These are phyloP conservation scores for Paraconiothyrium brasiliense DNA, from an alignment of 2,329 filamentous ascomycete species.

Conservation along the genomic window DNA sequence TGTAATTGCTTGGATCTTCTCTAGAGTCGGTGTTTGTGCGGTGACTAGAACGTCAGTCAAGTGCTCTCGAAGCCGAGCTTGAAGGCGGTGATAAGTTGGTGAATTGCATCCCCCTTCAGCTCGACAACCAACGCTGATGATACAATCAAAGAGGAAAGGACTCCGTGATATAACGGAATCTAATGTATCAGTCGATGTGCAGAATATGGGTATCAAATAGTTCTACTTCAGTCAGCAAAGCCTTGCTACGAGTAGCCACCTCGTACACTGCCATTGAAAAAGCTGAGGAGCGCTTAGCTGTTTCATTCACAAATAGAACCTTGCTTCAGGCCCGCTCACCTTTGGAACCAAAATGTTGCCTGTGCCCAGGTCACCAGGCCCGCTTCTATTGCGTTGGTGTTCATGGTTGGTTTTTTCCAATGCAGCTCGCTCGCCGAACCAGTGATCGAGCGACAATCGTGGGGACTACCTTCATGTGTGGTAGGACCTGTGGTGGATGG, in stretches of 20 bases:
- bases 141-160: conserved; percentile 61
- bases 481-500: conserved; percentile 12
- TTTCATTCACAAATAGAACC: conserved; percentile 3
- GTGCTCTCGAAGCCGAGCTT: conserved; percentile 47
- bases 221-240: conserved; percentile 42
- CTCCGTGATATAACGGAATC: conserved; percentile 58
- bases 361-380: conserved; percentile 39
- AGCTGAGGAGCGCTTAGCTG: conserved; percentile 25
- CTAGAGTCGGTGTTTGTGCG: conserved; percentile 52
- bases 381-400: conserved; percentile 32
- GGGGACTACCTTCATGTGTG: not conserved
- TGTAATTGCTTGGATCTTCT: conserved; percentile 63
- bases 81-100: conserved; percentile 45
- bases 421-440: not conserved
- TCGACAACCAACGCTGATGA: conserved; percentile 63
- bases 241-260: not conserved
- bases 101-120: conserved; percentile 56
- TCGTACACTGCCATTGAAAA: conserved; percentile 44
- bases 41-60: conserved; percentile 59
- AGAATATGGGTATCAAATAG: conserved; percentile 61
- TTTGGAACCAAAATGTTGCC: conserved; percentile 38
- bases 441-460: not conserved
- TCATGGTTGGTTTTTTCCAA: conserved; percentile 12
- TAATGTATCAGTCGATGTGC: conserved; percentile 57
- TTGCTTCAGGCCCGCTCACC: conserved; percentile 16